Evolutionary conservation across 345 rosid genomes (phyloP).

Genomic region (Aurinia saxatilis): DNA sequence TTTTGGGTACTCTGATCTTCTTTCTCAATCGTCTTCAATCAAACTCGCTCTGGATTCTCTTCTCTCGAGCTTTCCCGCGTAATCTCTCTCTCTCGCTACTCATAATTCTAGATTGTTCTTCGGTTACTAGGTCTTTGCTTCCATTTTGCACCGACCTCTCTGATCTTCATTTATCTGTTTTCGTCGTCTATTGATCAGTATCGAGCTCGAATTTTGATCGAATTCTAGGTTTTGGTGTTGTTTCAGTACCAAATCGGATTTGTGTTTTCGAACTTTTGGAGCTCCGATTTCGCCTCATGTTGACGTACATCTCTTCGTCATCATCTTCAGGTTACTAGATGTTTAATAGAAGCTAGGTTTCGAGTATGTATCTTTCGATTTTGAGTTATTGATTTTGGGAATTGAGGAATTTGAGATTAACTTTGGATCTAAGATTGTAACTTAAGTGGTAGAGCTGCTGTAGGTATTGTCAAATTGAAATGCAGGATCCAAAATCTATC

Average conservation of each 20-base stretch:
- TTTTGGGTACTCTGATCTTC: neutral
- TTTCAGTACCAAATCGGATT: neutral
- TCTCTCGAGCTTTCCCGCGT: conserved; percentile 18
- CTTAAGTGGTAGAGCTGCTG: no score
- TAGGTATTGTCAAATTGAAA: no score
- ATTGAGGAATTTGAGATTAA: no score
- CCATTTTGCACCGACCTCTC: conserved; percentile 22
- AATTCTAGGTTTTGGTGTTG: neutral
- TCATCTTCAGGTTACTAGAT: neutral
- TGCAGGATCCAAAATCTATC: no score
- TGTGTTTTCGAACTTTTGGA: conserved; percentile 11
- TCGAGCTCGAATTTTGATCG: conserved; percentile 4
- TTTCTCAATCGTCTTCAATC: neutral
- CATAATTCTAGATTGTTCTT: conserved; percentile 11
- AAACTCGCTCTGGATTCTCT: conserved; percentile 3
- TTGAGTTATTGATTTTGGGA: neutral
- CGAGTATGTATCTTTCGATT: conserved; percentile 25
- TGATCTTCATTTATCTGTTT: conserved; percentile 9
- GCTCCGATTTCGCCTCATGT: conserved; percentile 13
- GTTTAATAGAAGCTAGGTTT: conserved; percentile 22
- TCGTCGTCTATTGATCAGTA: neutral
- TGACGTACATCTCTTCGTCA: conserved; percentile 9
- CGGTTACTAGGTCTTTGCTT: conserved; percentile 16
- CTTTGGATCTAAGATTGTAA: no score
- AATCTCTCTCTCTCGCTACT: neutral